These are phyloP conservation scores for Geotrichum candidum DNA, from an alignment of 1,139 yeast genomes.

Conservation along the genomic window DNA sequence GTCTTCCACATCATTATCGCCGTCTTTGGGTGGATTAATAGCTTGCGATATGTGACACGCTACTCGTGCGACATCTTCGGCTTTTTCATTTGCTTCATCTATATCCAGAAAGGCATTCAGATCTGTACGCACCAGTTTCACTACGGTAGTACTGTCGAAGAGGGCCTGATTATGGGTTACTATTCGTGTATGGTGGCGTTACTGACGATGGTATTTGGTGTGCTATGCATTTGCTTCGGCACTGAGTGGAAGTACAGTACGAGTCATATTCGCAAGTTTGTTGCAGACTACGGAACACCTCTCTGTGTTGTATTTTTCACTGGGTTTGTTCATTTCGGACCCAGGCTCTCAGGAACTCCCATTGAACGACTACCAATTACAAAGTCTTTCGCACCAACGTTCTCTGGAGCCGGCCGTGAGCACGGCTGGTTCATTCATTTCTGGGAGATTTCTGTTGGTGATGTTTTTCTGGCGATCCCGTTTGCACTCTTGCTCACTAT, in stretches of 20 bases:
- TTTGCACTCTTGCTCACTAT: slow-evolving; percentile 81
- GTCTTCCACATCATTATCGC: slow-evolving; percentile 72
- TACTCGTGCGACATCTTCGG: slow-evolving; percentile 95
- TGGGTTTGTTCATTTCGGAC: slow-evolving; percentile 87
- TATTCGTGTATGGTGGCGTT: slow-evolving; percentile 70
- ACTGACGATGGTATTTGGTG: slow-evolving; percentile 69
- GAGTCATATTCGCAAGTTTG: slow-evolving; percentile 56
- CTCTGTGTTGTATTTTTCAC: slow-evolving; percentile 80
- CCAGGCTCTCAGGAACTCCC: slow-evolving; percentile 48
- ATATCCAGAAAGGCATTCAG: slow-evolving; percentile 85
- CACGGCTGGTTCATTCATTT: slow-evolving; percentile 74
- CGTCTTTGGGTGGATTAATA: slow-evolving; percentile 59
- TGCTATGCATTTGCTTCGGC: slow-evolving; percentile 57
- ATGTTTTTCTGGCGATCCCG: slow-evolving; percentile 84
- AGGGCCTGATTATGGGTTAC: slow-evolving; percentile 56
- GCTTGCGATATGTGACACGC: slow-evolving; percentile 65
- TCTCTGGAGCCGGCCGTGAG: slow-evolving; percentile 36
- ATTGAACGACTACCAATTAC: slow-evolving; percentile 67
- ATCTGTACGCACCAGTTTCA: slow-evolving; percentile 66
- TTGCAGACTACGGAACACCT: slow-evolving; percentile 84
- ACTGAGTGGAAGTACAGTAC: slow-evolving; percentile 54
- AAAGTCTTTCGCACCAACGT: slow-evolving; percentile 69
- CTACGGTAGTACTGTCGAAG: slow-evolving; percentile 26
- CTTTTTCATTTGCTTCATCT: slow-evolving; percentile 81
- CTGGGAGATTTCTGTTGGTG: slow-evolving; percentile 66